Evolutionary conservation across 257 asterid species (phyloP).

Genomic region (Solanum sitiens): DNA sequence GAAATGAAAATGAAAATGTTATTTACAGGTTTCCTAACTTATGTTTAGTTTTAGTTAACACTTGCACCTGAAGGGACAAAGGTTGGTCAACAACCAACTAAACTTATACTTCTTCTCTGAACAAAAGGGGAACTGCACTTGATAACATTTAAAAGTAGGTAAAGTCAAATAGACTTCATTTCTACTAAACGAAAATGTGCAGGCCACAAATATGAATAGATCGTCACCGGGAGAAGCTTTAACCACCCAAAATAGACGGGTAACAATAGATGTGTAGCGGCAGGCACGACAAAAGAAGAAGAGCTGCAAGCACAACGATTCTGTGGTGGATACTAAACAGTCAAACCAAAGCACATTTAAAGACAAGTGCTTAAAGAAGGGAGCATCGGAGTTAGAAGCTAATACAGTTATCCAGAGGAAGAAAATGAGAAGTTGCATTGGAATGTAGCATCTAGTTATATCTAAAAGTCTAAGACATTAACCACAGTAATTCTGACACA

Average conservation of each 20-base stretch:
- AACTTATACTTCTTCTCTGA: not conserved
- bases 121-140: not conserved
- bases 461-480: not conserved
- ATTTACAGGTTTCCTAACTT: not conserved
- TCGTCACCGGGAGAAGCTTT: not conserved
- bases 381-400: not conserved
- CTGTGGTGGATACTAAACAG: not conserved
- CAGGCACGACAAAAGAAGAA: not conserved
- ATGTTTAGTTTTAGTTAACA: not conserved
- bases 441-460: not conserved
- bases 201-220: not conserved
- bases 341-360: not conserved
- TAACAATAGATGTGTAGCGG: not conserved
- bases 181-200: not conserved
- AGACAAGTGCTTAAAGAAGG: not conserved
- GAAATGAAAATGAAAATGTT: not conserved
- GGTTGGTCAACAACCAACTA: not conserved
- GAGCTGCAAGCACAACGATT: not conserved
- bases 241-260: not conserved
- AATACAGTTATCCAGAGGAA: not conserved
- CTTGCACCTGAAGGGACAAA: not conserved
- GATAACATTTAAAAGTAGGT: not conserved
- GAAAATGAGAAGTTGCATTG: not conserved
- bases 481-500: not conserved
- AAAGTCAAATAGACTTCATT: not conserved